Evolutionary conservation across 306 rosid species (phyloP), one percentile per base, ranked within the genome.

Genomic region (Vicia faba): DNA sequence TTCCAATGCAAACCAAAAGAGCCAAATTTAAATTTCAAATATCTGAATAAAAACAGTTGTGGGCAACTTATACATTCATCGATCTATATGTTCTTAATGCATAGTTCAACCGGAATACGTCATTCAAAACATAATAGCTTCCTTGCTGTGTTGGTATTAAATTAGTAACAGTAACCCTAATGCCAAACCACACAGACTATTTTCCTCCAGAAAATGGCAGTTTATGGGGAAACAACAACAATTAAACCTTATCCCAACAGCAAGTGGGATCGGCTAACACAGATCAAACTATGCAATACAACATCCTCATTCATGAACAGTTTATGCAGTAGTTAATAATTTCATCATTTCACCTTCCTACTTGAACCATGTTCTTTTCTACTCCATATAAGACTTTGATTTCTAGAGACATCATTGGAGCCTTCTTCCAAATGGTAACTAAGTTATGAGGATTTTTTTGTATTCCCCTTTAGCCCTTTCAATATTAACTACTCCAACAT

Each of bases 61-160:
- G 61, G 67, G 77, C 71, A 81, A 59, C 79, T 41, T 49, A 18
- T 50, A 44, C 15, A 58, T 11, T 35, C 53, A 1, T 16, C 0
- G 16, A 53, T 72, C 23, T n/a, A n/a, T 41, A 48, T 64, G 18
- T 54, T 68, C 75, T 75, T 92, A 88, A 92, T 0, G 98, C 98
- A 50, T 92, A 92, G 81, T 92, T 92, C 88, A 92, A 77, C 20
- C 98, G 92, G 85, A 92, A 92, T 61, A 92, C 85, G 79, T 92
- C 98, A 68, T 92, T 92, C 79, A 79, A 80, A 71, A 92, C 98
- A 61, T 81, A 89, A 65, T 84, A 92, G 89, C 96, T 89, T 70
- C 89, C 92, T 71, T 80, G 89, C 8, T 85, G 87, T n/a, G 96
- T 86, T 56, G 98, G 98, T 62, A 92, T 89, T 91, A 92, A n/a